Conservation (phyloP, 495 filamentous ascomycete genomes). For the Aspergillus sclerotiicarbonarius region DNA sequence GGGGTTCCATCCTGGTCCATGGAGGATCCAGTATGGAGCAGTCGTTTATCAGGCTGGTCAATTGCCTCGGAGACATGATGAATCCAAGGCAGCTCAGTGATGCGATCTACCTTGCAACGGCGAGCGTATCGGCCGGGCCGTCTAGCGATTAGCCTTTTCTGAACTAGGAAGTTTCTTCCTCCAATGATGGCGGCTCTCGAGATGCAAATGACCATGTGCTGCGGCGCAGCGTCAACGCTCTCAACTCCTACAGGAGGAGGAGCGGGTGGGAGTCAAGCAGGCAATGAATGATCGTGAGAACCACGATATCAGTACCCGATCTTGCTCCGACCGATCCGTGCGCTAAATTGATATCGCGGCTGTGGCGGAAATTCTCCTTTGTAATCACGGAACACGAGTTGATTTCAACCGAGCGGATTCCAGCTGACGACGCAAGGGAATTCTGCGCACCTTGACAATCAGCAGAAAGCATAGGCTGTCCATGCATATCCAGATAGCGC, state of each 20-base stretch:
- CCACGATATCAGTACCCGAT: constrained; percentile 1
- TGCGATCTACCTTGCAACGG: background rate
- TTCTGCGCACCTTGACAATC: background rate
- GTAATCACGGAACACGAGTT: background rate
- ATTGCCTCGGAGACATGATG: too few relatives aligned
- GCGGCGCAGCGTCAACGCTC: background rate
- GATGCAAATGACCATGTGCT: constrained; percentile 2
- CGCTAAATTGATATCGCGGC: constrained; percentile 23
- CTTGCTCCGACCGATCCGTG: constrained; percentile 2
- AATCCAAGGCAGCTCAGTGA: too few relatives aligned
- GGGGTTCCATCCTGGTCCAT: too few relatives aligned
- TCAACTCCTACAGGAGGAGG: background rate
- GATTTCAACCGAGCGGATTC: background rate
- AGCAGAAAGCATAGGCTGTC: background rate
- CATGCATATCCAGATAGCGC: background rate
- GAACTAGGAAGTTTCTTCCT: background rate
- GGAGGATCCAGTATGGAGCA: too few relatives aligned
- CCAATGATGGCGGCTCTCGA: constrained; percentile 4
- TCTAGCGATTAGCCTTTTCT: background rate
- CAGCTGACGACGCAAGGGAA: background rate
- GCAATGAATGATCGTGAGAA: background rate
- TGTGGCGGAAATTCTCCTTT: constrained; percentile 24
- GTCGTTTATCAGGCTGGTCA: too few relatives aligned
- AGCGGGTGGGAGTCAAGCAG: background rate
- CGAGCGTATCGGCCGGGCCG: background rate